Base-by-base conservation (phyloP, 768 basidiomycete species). In the Rhodotorula paludigena region DNA sequence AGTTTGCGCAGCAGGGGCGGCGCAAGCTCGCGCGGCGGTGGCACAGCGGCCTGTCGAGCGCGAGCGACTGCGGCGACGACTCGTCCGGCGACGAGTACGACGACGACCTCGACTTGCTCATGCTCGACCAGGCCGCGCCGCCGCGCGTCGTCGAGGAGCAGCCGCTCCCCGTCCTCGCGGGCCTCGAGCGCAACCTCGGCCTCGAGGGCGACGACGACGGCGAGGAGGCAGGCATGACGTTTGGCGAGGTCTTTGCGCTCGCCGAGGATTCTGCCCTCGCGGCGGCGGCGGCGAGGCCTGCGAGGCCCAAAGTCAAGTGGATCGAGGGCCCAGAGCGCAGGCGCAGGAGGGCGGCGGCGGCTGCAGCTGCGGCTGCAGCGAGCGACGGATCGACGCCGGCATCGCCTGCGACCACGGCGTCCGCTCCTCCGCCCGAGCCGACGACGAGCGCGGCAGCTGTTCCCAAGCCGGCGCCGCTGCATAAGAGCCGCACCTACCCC, bases 261-360 rank as follows among this genome's bases (percentile, higher is more conserved):
- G 9, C 30, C 48, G 48, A 49, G n/a, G n/a, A n/a, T n/a, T n/a
- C n/a, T n/a, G n/a, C 18, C 7, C 30, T 28, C 28, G 35, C 9
- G 18, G 14, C 16, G 38, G 38, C 38, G 15, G 38, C 2, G 36
- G n/a, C 21, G 36, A 12, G 16, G 49, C 36, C 5, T 25, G 30
- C 30, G 45, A 44, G 57, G 32, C 51, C 38, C 14, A 56, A 51
- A 33, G 62, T 68, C n/a, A 63, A 56, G 44, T 68, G 67, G 67
- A 63, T 63, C 53, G 62, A 68, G 54, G 67, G 67, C 0, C 67
- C 67, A 11, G 62, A 68, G 47, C 15, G 67, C 53, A 32, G 58
- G 52, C 48, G 54, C 44, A 32, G 66, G 23, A 36, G 67, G 32
- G 62, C 57, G 14, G 18, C 55, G 35, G 64, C 67, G 5, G 56